phyloP scores from a whole-genome alignment of 371 early-diverging fungal genomes.

The Apophysomyces trapeziformis region DNA sequence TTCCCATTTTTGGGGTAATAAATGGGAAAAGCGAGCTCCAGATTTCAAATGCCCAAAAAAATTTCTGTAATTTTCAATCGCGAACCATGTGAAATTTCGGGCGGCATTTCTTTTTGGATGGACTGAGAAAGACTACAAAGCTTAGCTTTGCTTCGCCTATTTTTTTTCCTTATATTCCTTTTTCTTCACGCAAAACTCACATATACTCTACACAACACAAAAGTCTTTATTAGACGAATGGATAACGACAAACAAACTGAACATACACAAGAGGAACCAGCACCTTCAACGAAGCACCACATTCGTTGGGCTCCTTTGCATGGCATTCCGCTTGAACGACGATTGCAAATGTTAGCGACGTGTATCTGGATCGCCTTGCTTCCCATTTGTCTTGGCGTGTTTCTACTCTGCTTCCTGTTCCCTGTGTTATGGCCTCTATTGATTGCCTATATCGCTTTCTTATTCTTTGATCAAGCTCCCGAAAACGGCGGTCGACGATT shows the following conservation, averaged over 20 bases:
- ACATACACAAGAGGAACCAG: not conserved
- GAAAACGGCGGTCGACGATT: conserved; percentile 73
- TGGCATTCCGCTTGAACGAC: conserved; percentile 70
- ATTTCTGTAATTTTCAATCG: too few relatives aligned
- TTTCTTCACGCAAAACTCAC: too few relatives aligned
- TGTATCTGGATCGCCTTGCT: conserved; percentile 63
- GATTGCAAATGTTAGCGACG: conserved; percentile 74
- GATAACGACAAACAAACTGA: not conserved
- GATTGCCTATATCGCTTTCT: conserved; percentile 67
- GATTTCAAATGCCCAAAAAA: too few relatives aligned
- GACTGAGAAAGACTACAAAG: too few relatives aligned
- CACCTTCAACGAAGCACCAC: not conserved
- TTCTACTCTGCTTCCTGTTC: conserved; percentile 48
- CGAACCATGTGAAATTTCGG: too few relatives aligned
- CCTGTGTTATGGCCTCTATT: conserved; percentile 59
- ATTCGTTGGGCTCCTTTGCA: conserved; percentile 70
- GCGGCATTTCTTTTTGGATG: too few relatives aligned
- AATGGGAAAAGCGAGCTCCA: too few relatives aligned
- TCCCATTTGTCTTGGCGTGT: conserved; percentile 53
- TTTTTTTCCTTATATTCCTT: too few relatives aligned
- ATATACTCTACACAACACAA: too few relatives aligned
- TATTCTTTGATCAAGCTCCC: conserved; percentile 56
- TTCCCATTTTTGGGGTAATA: too few relatives aligned
- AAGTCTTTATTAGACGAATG: not conserved
- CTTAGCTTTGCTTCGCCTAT: too few relatives aligned